Evolutionary conservation across 2,329 filamentous ascomycete species (phyloP).

Genomic region (Fusarium cyanostomum): DNA sequence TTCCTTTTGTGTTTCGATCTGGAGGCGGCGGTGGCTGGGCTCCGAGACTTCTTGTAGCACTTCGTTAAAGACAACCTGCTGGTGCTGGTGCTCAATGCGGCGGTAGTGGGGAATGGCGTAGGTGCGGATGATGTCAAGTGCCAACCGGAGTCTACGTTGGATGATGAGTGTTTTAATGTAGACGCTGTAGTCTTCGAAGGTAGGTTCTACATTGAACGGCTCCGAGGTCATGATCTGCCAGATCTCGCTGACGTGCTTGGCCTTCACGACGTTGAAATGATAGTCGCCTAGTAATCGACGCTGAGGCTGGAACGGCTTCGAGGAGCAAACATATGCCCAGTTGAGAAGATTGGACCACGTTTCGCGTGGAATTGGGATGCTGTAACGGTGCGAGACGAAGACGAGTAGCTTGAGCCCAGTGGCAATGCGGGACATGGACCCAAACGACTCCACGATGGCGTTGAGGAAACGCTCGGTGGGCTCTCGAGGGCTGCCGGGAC

Average conservation of each 20-base stretch:
- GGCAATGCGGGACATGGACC: slow-evolving; percentile 70
- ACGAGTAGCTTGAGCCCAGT: slow-evolving; percentile 69
- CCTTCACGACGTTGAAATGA: slow-evolving; percentile 48
- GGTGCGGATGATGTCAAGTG: slow-evolving; percentile 51
- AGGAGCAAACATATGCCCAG: slow-evolving; percentile 70
- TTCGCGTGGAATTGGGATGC: slow-evolving; percentile 62
- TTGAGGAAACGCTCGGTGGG: slow-evolving; percentile 69
- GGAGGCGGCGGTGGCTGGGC: slow-evolving; percentile 39
- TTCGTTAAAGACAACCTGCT: slow-evolving; percentile 46
- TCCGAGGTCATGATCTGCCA: slow-evolving; percentile 67
- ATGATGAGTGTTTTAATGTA: slow-evolving; percentile 53
- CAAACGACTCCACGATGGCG: slow-evolving; percentile 73
- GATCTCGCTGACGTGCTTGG: slow-evolving; percentile 59
- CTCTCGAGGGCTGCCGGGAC: slow-evolving; percentile 60
- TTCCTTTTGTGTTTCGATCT: slow-evolving; percentile 46
- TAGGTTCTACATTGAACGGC: slow-evolving; percentile 66
- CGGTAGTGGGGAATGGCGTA: slow-evolving; percentile 54
- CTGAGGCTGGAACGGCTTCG: slow-evolving; percentile 49
- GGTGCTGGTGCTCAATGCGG: slow-evolving; percentile 37
- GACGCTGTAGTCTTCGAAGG: slow-evolving; percentile 63
- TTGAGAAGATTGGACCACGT: slow-evolving; percentile 75
- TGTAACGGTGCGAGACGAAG: slow-evolving; percentile 68
- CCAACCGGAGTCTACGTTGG: slow-evolving; percentile 40
- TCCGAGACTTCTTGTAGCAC: slow-evolving; percentile 39
- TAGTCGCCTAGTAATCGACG: slow-evolving; percentile 48